phyloP scores from a whole-genome alignment of 371 early-diverging fungal species.

The Gilbertella persicaria region DNA sequence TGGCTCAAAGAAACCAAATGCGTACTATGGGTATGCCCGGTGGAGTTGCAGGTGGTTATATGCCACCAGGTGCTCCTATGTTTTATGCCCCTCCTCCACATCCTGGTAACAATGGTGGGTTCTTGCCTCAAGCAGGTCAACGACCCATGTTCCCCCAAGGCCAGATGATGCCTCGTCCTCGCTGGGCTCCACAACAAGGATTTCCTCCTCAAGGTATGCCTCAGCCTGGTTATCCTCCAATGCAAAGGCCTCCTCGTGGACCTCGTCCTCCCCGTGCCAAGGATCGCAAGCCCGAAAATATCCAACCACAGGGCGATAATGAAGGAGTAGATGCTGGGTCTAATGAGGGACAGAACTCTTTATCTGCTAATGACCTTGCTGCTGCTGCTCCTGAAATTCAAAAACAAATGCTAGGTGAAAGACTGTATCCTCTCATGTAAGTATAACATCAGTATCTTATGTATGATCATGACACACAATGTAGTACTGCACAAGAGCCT shows the following conservation, averaged over 20 bases:
- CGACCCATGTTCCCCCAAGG: slow-evolving; percentile 57
- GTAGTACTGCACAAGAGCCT: slow-evolving; percentile 46
- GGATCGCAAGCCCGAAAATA: no score
- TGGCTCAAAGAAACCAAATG: slow-evolving; percentile 76
- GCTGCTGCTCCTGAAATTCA: slow-evolving; percentile 70
- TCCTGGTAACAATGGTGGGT: slow-evolving; percentile 50
- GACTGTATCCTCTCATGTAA: slow-evolving; percentile 75
- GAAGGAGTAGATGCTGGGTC: slow-evolving; percentile 31
- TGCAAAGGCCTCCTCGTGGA: slow-evolving; percentile 20
- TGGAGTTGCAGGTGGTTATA: slow-evolving; percentile 35
- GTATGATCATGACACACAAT: neutral
- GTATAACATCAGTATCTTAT: slow-evolving; percentile 11
- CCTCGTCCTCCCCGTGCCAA: slow-evolving; percentile 26
- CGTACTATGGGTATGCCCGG: slow-evolving; percentile 29
- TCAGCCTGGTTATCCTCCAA: slow-evolving; percentile 20
- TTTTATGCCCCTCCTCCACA: slow-evolving; percentile 62
- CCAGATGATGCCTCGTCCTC: slow-evolving; percentile 44
- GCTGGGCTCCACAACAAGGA: slow-evolving; percentile 62
- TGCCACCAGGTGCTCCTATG: slow-evolving; percentile 38
- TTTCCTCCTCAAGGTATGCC: slow-evolving; percentile 36
- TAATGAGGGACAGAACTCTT: no score
- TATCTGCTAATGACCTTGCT: slow-evolving; percentile 73
- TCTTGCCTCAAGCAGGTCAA: slow-evolving; percentile 64
- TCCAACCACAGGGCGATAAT: no score
- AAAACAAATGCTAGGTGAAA: slow-evolving; percentile 87